These are phyloP conservation scores for Globisporangium paroecandrum DNA, from an alignment of 352 stramenopile genomes.

Conservation along the genomic window DNA sequence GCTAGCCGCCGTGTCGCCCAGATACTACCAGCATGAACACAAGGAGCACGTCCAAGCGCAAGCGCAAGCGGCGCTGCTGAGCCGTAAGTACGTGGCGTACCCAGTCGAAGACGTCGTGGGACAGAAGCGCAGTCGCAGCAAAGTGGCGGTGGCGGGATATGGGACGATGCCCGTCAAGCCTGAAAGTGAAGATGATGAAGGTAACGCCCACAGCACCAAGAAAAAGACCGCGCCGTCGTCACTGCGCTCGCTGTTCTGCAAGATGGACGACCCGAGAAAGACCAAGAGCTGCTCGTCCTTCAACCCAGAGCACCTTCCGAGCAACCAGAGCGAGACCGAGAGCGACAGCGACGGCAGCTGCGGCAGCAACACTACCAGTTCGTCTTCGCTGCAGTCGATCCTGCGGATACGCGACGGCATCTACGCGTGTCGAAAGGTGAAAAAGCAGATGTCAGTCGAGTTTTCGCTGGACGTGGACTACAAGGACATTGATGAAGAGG, in stretches of 20 bases:
- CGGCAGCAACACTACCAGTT: slow-evolving; percentile 22
- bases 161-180: slow-evolving; percentile 32
- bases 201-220: slow-evolving; percentile 11
- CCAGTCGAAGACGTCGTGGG: slow-evolving; percentile 29
- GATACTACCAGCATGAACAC: slow-evolving; percentile 8
- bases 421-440: slow-evolving; percentile 38
- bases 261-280: slow-evolving; percentile 15
- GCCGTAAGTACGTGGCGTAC: slow-evolving; percentile 31
- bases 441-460: slow-evolving; percentile 66
- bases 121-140: slow-evolving; percentile 14
- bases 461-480: slow-evolving; percentile 53
- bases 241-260: slow-evolving; percentile 18
- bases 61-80: slow-evolving; percentile 8
- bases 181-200: slow-evolving; percentile 10
- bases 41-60: not conserved
- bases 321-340: slow-evolving; percentile 72
- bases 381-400: slow-evolving; percentile 53
- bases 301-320: slow-evolving; percentile 19
- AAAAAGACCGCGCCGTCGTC: slow-evolving; percentile 17
- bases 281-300: not conserved
- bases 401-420: slow-evolving; percentile 44
- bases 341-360: slow-evolving; percentile 74
- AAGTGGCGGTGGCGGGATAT: slow-evolving; percentile 23
- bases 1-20: slow-evolving; percentile 4
- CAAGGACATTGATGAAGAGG: slow-evolving; percentile 37